These are phyloP conservation scores for Funneliformis caledonium DNA, from an alignment of 371 early-diverging fungal species.

Conservation along the genomic window DNA sequence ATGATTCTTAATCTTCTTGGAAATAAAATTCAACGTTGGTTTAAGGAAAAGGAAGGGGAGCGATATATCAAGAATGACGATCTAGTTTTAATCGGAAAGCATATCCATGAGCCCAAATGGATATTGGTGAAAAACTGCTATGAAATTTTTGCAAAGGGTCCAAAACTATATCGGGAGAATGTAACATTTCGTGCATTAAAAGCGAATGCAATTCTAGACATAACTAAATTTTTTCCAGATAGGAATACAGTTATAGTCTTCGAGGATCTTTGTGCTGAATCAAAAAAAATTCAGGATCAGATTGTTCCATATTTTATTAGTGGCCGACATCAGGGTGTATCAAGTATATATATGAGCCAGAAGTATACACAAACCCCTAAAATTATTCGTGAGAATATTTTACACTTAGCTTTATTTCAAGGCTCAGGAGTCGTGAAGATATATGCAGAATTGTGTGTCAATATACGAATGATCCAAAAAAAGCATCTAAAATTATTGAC, in stretches of 20 bases:
- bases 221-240: constrained; percentile 22
- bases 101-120: constrained; percentile 8
- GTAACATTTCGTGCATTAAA: constrained; percentile 22
- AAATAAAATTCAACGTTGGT: no score
- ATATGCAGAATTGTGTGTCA: constrained; percentile 29
- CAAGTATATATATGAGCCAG: constrained; percentile 30
- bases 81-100: constrained; percentile 15
- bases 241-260: constrained; percentile 21
- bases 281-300: neutral
- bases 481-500: no score
- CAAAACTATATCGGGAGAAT: constrained; percentile 29
- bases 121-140: constrained; percentile 31
- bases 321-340: constrained; percentile 27
- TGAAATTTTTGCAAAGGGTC: constrained; percentile 33
- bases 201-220: constrained; percentile 3
- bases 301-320: constrained; percentile 30
- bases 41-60: no score
- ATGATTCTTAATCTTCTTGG: no score
- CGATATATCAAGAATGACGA: constrained; percentile 21
- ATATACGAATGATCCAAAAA: neutral
- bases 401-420: constrained; percentile 22
- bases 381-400: constrained; percentile 33
- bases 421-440: constrained; percentile 24
- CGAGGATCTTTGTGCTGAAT: no score
- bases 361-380: constrained; percentile 37